These are phyloP conservation scores for Setaria italica DNA, from an alignment of 202 grass and related monocot genomes.

Conservation along the genomic window DNA sequence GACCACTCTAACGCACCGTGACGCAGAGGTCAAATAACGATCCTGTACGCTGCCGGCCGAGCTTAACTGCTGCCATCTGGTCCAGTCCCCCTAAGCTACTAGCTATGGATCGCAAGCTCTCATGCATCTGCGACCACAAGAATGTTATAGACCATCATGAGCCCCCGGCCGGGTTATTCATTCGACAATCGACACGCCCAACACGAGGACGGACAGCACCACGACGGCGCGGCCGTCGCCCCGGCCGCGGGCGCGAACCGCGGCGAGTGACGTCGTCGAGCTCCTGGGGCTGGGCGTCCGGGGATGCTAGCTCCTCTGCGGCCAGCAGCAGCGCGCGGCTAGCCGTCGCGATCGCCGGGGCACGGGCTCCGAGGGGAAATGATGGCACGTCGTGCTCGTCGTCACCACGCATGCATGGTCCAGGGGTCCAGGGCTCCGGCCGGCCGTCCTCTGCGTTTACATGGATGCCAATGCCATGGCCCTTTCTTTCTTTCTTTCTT, in stretches of 20 bases:
- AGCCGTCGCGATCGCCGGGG: slow-evolving; percentile 14
- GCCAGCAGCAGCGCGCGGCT: neutral
- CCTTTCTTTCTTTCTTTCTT: neutral
- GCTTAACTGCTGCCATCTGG: neutral
- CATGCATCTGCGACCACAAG: neutral
- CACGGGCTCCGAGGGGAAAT: slow-evolving; percentile 6
- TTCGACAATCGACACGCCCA: neutral
- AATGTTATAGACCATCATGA: neutral
- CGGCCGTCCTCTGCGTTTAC: slow-evolving; percentile 9
- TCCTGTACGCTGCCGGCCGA: neutral
- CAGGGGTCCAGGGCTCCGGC: neutral
- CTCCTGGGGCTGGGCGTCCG: neutral
- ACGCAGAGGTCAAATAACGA: neutral
- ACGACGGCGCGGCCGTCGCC: neutral
- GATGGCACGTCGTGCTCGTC: slow-evolving; percentile 32
- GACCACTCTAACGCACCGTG: neutral
- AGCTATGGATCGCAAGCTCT: neutral
- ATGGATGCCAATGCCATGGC: neutral
- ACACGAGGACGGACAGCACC: neutral
- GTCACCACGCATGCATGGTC: slow-evolving; percentile 8
- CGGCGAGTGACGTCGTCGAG: neutral
- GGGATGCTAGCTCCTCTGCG: neutral
- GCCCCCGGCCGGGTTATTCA: neutral
- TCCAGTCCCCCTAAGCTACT: neutral
- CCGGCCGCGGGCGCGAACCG: neutral